A percentile compares a stretch with the other conserved stretches of the same genome.
phyloP scores from a whole-genome alignment of 305 asterid species.

The Fraxinus dipetala region DNA sequence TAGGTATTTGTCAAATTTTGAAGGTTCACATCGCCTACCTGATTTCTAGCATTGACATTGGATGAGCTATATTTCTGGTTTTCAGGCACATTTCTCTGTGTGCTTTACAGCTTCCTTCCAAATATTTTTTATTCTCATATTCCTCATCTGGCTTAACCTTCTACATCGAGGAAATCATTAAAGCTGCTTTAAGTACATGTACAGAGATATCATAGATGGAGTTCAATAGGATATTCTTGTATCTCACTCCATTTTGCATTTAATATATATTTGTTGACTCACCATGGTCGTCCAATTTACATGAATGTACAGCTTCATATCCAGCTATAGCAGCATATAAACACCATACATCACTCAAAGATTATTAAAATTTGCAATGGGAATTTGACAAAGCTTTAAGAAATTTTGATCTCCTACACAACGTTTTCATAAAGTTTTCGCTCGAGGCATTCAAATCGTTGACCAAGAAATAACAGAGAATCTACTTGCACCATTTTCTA shows the following conservation, averaged over 20 bases:
- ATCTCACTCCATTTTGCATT: background rate
- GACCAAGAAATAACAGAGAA: background rate
- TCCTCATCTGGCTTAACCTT: background rate
- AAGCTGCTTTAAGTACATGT: background rate
- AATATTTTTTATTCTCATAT: background rate
- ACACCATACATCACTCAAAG: background rate
- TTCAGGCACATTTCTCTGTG: background rate
- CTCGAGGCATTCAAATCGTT: background rate
- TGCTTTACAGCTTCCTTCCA: background rate
- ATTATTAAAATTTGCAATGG: background rate
- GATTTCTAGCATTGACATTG: background rate
- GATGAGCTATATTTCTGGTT: background rate
- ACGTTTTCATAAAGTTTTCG: background rate
- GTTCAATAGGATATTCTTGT: background rate
- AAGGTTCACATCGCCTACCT: background rate
- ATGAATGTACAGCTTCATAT: background rate
- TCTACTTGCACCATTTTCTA: background rate
- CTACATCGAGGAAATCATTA: background rate
- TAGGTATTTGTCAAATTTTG: background rate
- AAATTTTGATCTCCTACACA: background rate
- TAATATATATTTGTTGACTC: background rate
- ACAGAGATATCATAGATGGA: background rate
- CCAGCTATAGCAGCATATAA: background rate
- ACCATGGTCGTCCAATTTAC: background rate
- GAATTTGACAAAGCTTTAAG: background rate